Evolutionary conservation across 2,329 filamentous ascomycete genomes (phyloP), one percentile per base, ranked within the genome.

Genomic region (Cucurbitaria berberidis): DNA sequence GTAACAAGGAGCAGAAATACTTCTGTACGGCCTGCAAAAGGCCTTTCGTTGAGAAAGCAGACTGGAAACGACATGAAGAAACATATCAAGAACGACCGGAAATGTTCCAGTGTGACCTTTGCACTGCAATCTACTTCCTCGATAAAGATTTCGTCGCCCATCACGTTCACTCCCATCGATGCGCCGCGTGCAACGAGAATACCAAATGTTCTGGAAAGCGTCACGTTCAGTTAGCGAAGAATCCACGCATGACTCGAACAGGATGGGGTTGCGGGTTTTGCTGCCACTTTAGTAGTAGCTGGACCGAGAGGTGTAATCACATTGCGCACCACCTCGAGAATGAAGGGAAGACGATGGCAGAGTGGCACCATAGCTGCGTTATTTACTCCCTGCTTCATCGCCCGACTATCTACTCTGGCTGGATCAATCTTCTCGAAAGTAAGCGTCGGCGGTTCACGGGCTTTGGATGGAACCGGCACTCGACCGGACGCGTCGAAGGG

Each of bases 261-360:
- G 84, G 85, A 34, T 89, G 86, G 83, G 86, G 85, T 1, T 89
- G 86, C 54, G 86, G 86, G 7, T 88, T 89, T 68, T 89, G 86
- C 62, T 83, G 81, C 5, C 85, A 84, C 7, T 81, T 87, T 51
- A 82, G 86, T 50, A 79, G 79, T 10, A 82, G 83, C 26, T 83
- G 85, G 56, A 83, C 85, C 59, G 83, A 85, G 40, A 83, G 87
- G 64, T 85, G 87, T 53, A 84, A 87, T 63, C 86, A 89, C 56
- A 82, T 89, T 19, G 84, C 84, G n/a, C 75, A 79, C 3, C 86
- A 89, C 62, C 88, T 87, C 63, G 86, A 88, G 62, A 59, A 60
- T 8, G 57, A 64, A 4, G 52, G 57, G 9, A 79, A 82, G 69
- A 84, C 81, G 35, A 86, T 85, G 67, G 76, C 76, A n/a, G 81